Evolutionary conservation across 805 yeast species (phyloP), one percentile per base, ranked within the genome.

Genomic region (Kodamaea nitidulidarum): DNA sequence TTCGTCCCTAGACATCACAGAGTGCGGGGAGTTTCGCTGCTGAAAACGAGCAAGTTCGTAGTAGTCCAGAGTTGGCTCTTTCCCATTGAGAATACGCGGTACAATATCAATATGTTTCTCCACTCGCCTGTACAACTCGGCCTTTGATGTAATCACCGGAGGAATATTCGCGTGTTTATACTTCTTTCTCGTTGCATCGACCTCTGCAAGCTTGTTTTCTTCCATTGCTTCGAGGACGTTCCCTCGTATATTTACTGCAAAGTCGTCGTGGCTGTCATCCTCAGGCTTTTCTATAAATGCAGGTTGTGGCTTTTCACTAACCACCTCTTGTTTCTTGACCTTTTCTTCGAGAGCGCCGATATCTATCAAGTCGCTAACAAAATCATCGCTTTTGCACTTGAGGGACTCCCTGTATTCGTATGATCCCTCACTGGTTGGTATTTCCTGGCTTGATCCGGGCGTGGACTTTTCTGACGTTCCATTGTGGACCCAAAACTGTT

Each of bases 21-120:
- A 60, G 21, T 70, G 61, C 2, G 52, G 46, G 2, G 83, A 75
- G 1, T 52, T 41, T 11, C 58, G 47, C 10, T 56, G 58, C 30
- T 70, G 65, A 10, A 54, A 47, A 15, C 67, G 64, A 0, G 88
- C 88, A 18, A 67, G 45, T 2, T 59, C 60, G 49, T 79, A 80
- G 52, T 68, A 80, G 26, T 57, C 54, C 1, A 85, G 80, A 9
- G 64, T 57, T 1, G 55, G 49, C 14, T 41, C 47, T 9, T 62
- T 44, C 2, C 79, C 83, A 1, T 62, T 54, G n/a, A 77, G 55
- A 15, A 78, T 58, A 9, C 51, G 47, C 1, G 69, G 67, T 1
- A 76, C 55, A 4, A 65, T 42, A 2, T 42, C 40, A 12, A 67
- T 32, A 36, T 66, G 59, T 16, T 62, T 55, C 16, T 55, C 46